These are phyloP conservation scores for Boletus subparvulus DNA, from an alignment of 768 basidiomycete genomes.

Conservation along the genomic window DNA sequence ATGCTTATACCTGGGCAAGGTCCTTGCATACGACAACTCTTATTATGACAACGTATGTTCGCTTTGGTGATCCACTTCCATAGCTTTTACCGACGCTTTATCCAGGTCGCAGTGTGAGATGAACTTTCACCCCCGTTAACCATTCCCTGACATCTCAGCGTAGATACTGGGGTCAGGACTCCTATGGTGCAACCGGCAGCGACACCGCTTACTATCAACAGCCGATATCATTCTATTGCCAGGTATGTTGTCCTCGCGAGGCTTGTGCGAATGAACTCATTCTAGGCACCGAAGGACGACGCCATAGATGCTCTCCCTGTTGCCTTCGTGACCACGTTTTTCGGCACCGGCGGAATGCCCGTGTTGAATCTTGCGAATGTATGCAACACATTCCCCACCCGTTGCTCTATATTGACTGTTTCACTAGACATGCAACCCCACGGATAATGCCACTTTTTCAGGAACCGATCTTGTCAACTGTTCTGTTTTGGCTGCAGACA, in stretches of 20 bases:
- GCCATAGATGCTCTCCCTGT: constrained; percentile 68
- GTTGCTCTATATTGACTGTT: background rate
- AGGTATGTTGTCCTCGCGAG: constrained; percentile 35
- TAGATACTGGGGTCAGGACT: constrained; percentile 78
- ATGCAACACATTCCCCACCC: constrained; percentile 12
- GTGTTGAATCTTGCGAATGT: constrained; percentile 71
- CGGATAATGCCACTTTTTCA: constrained; percentile 40
- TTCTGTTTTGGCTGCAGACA: constrained; percentile 39
- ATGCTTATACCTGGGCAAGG: constrained; percentile 16
- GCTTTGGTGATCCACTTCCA: background rate
- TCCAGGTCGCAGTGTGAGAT: constrained; percentile 56
- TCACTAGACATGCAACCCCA: constrained; percentile 42
- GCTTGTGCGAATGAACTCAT: constrained; percentile 3
- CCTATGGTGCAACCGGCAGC: constrained; percentile 58
- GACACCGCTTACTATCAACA: constrained; percentile 60
- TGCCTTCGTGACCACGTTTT: constrained; percentile 68
- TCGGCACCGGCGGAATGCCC: constrained; percentile 59
- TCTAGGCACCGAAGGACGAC: constrained; percentile 46
- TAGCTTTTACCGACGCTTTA: constrained; percentile 4
- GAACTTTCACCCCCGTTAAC: background rate
- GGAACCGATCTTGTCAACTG: constrained; percentile 44
- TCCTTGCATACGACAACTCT: constrained; percentile 51
- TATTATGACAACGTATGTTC: constrained; percentile 61
- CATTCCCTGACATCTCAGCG: background rate
- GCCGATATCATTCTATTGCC: constrained; percentile 61